A percentile compares a stretch with the other conserved stretches of the same genome.
Conservation (phyloP, 2,329 filamentous ascomycete species). For the Sporothrix variecibatus region DNA sequence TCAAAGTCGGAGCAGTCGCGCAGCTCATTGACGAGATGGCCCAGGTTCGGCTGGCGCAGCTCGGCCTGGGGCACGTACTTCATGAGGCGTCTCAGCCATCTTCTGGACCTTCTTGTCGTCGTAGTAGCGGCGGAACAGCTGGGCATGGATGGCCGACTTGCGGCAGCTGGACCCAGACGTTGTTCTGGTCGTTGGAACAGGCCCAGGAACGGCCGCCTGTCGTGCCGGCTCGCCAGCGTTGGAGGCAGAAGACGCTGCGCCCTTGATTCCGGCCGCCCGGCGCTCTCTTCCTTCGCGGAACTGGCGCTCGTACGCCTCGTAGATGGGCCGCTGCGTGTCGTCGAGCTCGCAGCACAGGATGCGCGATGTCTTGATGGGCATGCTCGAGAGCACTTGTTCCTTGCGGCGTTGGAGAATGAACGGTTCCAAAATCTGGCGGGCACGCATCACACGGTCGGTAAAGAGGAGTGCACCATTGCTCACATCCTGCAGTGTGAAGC, state of each 20-base stretch:
- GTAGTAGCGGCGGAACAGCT: constrained; percentile 83
- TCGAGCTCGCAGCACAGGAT: constrained; percentile 83
- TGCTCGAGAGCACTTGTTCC: constrained; percentile 80
- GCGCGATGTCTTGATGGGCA: constrained; percentile 76
- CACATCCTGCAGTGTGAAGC: constrained; percentile 78
- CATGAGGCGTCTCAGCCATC: constrained; percentile 72
- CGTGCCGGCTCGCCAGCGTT: neutral
- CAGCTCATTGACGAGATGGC: constrained; percentile 58
- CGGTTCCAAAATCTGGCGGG: constrained; percentile 88
- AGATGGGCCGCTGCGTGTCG: constrained; percentile 69
- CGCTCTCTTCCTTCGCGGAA: constrained; percentile 58
- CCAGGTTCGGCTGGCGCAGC: constrained; percentile 53
- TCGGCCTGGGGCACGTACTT: constrained; percentile 63
- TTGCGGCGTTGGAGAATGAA: constrained; percentile 96
- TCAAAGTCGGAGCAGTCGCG: constrained; percentile 64
- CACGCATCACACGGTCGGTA: constrained; percentile 80
- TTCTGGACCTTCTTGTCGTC: constrained; percentile 71
- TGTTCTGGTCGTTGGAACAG: constrained; percentile 60
- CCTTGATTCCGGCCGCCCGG: constrained; percentile 37
- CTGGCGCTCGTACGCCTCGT: constrained; percentile 64
- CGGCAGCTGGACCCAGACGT: constrained; percentile 88
- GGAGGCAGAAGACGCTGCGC: constrained; percentile 43
- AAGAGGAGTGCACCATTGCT: constrained; percentile 83
- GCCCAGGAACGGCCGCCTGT: constrained; percentile 35
- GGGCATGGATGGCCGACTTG: constrained; percentile 87